Conservation (phyloP, 2,329 filamentous ascomycete genomes). For the Sarocladiaceae sp. region DNA sequence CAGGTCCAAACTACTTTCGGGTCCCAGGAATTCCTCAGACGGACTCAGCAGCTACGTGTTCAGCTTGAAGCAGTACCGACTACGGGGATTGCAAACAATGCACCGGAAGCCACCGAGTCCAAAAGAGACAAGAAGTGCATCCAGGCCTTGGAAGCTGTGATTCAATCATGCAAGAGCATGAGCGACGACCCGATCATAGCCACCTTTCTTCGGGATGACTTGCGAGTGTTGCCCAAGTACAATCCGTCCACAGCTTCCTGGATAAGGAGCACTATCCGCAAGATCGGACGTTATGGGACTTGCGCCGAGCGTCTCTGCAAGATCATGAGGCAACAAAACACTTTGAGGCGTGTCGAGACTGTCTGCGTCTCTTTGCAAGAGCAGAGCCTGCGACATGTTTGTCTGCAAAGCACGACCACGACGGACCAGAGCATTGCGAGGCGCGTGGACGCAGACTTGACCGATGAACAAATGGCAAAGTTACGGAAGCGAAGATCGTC, state of each 20-base stretch:
- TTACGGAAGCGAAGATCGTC: not conserved
- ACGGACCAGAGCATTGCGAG: not conserved
- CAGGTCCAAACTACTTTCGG: too few species aligned
- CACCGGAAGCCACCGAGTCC: too few species aligned
- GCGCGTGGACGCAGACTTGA: not conserved
- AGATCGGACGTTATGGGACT: slow-evolving; percentile 4
- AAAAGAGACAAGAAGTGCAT: too few species aligned
- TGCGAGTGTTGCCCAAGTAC: not conserved
- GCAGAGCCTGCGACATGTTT: not conserved
- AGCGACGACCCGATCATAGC: too few species aligned
- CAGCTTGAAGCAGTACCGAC: too few species aligned
- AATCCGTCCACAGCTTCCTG: not conserved
- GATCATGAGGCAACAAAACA: not conserved
- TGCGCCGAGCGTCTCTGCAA: not conserved
- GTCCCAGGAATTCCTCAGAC: too few species aligned
- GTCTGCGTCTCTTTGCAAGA: not conserved
- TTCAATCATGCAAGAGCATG: too few species aligned
- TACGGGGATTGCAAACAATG: too few species aligned
- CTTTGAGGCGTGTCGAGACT: not conserved
- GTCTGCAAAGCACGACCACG: not conserved
- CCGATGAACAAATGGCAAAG: not conserved
- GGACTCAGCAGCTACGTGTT: too few species aligned
- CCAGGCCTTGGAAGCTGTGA: too few species aligned
- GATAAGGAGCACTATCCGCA: not conserved
- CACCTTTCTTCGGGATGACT: too few species aligned